phyloP scores from a whole-genome alignment of 225 moss, liverwort and hornwort species.

The Climacium dendroides region DNA sequence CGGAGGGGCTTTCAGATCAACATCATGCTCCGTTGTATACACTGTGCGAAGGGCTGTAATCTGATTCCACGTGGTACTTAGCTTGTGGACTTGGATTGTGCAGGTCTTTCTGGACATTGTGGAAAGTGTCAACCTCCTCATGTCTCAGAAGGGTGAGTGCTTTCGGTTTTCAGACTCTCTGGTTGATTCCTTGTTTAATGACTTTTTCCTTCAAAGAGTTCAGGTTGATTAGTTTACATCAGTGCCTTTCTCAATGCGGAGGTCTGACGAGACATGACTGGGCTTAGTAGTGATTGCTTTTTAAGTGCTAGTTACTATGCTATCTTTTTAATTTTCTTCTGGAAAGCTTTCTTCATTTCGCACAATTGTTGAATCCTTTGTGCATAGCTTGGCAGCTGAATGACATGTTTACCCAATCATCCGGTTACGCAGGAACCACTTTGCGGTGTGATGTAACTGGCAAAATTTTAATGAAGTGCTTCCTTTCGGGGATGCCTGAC shows the following conservation, averaged over 20 bases:
- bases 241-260: neutral
- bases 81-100: neutral
- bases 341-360: neutral
- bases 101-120: constrained; percentile 67
- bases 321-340: neutral
- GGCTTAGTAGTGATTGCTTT: neutral
- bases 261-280: neutral
- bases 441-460: constrained; percentile 59
- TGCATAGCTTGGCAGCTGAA: neutral
- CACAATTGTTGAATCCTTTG: neutral
- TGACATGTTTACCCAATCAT: neutral
- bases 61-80: neutral
- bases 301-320: neutral
- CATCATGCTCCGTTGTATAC: neutral
- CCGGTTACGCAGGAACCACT: constrained; percentile 27
- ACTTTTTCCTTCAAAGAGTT: neutral
- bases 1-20: neutral
- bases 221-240: neutral
- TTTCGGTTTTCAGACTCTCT: neutral
- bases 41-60: neutral
- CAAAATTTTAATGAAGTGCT: constrained; percentile 59
- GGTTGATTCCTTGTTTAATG: neutral
- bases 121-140: constrained; percentile 62
- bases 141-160: constrained; percentile 60
- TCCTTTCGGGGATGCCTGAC: constrained; percentile 67